Base-by-base conservation (phyloP, 164 flowering plant genomes). In the Umbilicus rupestris region DNA sequence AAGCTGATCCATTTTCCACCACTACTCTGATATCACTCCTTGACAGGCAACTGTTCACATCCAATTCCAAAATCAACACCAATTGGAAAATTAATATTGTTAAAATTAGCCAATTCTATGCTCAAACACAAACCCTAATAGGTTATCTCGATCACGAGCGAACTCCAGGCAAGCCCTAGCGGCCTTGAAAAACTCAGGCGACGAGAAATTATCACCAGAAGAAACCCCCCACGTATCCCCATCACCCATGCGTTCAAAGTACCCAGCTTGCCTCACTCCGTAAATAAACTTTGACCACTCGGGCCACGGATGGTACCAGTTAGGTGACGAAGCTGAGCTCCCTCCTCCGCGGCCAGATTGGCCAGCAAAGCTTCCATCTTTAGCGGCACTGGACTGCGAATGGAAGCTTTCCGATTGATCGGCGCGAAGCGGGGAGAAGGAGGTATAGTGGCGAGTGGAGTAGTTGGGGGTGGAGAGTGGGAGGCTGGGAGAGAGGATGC, bases 21-120 rank as follows among this genome's bases (percentile, higher is more conserved):
- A 93, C 76, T 58, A 84, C 82, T 69, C 81, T 89, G 37, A 93
- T 72, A 72, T 89, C 92, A 67, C 67, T 82, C 75, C 78, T 78
- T 1, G 91, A 75, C 69, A 90, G 84, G 67, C 68, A 79, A 68
- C 98, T 93, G 66, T 31, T 63, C 42, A 24, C 26, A 15, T 22
- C 33, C 41, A 63, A 19, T 16, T 26, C 26, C 7, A 15, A 46
- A 49, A 49, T 35, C 11, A 39, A 59, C 60, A n/a, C 22, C 14
- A 31, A 57, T 6, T 10, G 7, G 2, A 58, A 65, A 20, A 42
- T 20, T 19, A 45, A 45, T 1, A 39, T 5, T n/a, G 20, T n/a
- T 19, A 49, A 49, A n/a, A n/a, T 6, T 20, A n/a, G 20, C 6
- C 9, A 9, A 4, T 6, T 11, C 12, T 5, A 37, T 37, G 8